Evolutionary conservation across 768 basidiomycete genomes (phyloP).

Genomic region (Lactifluus rugatus): DNA sequence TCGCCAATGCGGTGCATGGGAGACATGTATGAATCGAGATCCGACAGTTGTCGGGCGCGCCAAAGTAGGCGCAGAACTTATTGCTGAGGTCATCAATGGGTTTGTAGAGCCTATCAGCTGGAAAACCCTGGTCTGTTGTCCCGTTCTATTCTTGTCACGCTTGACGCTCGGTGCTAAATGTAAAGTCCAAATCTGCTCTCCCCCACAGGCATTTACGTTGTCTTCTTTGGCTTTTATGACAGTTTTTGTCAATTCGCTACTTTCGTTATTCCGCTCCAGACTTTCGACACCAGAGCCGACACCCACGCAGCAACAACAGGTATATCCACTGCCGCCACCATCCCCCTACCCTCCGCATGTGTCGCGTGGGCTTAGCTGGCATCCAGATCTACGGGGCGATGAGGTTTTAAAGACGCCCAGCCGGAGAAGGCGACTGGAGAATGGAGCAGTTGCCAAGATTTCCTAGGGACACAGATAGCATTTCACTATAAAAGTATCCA

Average conservation of each 20-base stretch:
- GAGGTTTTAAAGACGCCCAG: constrained; percentile 22
- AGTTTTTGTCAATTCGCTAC: constrained; percentile 69
- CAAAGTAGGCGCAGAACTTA: constrained; percentile 84
- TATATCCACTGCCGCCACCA: constrained; percentile 20
- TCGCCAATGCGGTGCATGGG: constrained; percentile 81
- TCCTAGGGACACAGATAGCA: constrained; percentile 4
- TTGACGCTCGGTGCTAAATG: too few relatives aligned
- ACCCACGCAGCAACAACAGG: constrained; percentile 8
- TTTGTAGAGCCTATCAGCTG: constrained; percentile 97
- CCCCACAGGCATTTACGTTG: constrained; percentile 54
- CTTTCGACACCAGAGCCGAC: constrained; percentile 32
- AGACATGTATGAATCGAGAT: constrained; percentile 91
- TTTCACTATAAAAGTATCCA: neutral
- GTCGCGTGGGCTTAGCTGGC: constrained; percentile 12
- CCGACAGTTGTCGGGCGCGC: constrained; percentile 83
- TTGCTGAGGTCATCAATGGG: constrained; percentile 92
- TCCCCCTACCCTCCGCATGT: constrained; percentile 10
- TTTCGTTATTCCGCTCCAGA: constrained; percentile 67
- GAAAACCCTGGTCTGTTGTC: constrained; percentile 75
- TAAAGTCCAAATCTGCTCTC: too few relatives aligned
- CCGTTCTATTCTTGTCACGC: constrained; percentile 3
- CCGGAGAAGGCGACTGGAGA: constrained; percentile 19
- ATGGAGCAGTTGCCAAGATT: constrained; percentile 16
- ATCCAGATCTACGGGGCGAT: constrained; percentile 19
- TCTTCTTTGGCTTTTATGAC: constrained; percentile 70